phyloP scores from a whole-genome alignment of 139 green algal genomes.

The Coelastrella sp. region DNA sequence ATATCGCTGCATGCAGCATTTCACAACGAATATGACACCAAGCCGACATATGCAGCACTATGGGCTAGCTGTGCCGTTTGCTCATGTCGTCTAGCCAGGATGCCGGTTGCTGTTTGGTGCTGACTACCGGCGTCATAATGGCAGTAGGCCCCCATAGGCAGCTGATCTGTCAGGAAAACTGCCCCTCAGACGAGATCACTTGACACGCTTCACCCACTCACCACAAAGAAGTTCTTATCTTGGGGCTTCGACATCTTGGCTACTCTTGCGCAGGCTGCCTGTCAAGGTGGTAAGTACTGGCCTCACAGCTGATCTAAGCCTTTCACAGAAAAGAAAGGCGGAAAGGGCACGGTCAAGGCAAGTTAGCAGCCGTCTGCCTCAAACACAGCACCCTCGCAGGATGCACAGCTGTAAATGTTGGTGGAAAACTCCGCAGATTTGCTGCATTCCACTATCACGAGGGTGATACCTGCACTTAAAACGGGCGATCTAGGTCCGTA shows the following conservation, averaged over 20 bases:
- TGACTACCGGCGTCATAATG: not conserved
- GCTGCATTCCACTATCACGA: too few species aligned
- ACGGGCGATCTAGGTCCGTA: too few species aligned
- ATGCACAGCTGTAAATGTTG: not conserved
- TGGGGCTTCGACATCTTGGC: constrained; percentile 28
- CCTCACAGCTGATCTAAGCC: not conserved
- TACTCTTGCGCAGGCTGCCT: not conserved
- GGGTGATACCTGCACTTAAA: too few species aligned
- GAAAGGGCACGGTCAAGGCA: not conserved
- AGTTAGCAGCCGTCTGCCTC: not conserved
- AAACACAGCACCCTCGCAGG: not conserved
- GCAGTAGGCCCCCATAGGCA: not conserved
- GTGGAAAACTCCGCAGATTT: too few species aligned
- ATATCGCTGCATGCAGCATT: not conserved
- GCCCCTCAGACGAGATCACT: not conserved
- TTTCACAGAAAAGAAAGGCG: not conserved
- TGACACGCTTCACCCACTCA: not conserved
- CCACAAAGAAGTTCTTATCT: constrained; percentile 42
- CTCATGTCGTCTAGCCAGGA: not conserved
- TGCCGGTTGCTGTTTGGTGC: not conserved
- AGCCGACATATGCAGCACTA: not conserved
- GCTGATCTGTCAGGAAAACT: too few species aligned
- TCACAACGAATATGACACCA: not conserved
- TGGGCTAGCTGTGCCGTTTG: not conserved
- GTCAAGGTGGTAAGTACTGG: not conserved